Conservation (phyloP, 306 rosid genomes). For the Castanea crenata region DNA sequence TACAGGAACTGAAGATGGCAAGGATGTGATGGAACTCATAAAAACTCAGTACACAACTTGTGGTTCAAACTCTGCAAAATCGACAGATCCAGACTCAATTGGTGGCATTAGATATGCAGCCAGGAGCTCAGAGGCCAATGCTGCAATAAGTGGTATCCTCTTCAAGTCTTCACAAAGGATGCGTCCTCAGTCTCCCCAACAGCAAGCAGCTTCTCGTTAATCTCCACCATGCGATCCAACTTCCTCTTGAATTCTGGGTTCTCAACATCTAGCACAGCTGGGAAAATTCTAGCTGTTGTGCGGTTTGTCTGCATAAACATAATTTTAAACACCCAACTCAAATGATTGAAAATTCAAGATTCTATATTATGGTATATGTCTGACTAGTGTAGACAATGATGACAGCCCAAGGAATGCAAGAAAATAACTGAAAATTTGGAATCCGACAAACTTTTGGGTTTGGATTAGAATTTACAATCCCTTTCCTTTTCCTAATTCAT, state of each 20-base stretch:
- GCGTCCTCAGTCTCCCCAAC: conserved; percentile 62
- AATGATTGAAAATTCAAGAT: background rate
- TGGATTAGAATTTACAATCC: background rate
- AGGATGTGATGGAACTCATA: conserved; percentile 31
- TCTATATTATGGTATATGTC: background rate
- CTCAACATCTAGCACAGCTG: conserved; percentile 94
- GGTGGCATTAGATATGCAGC: conserved; percentile 95
- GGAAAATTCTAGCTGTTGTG: conserved; percentile 93
- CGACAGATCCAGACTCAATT: conserved; percentile 95
- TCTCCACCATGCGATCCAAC: conserved; percentile 88
- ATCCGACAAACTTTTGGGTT: background rate
- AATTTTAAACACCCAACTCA: conserved; percentile 2
- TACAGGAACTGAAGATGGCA: background rate
- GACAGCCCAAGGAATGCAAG: background rate
- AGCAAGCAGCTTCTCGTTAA: conserved; percentile 71
- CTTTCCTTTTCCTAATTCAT: background rate
- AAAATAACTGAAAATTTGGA: background rate
- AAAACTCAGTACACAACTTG: conserved; percentile 73
- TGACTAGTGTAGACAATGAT: background rate
- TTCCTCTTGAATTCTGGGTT: conserved; percentile 93
- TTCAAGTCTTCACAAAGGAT: conserved; percentile 81
- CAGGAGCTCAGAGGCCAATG: conserved; percentile 75
- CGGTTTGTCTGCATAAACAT: conserved; percentile 78
- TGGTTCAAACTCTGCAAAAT: conserved; percentile 85
- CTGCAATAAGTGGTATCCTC: conserved; percentile 84